Evolutionary conservation across 805 yeast genomes (phyloP), one percentile per base, ranked within the genome.

Genomic region (Lachancea thermotolerans): DNA sequence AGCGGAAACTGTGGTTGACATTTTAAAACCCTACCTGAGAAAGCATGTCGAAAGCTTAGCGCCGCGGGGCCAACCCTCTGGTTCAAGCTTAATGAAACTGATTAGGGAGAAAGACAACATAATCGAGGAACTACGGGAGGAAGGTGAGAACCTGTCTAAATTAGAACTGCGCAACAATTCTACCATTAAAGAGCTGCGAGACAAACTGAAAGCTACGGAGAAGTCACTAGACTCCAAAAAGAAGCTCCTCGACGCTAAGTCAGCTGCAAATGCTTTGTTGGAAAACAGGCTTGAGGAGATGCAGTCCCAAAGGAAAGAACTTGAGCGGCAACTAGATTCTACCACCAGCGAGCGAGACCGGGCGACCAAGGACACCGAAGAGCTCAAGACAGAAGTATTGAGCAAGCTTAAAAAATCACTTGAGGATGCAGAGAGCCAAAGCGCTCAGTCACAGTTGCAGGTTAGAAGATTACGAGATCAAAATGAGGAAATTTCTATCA

Each of bases 101-200:
- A 49, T 60, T 12, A 55, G 55, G 62, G 51, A 68, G 53, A 54
- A 82, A 69, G 68, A 89, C 42, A 73, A 69, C 10, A 75, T 79
- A 28, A 79, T 90, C 21, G 74, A 76, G 14, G 80, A 82, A 46
- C 66, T 90, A 27, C 58, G 85, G 57, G 78, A 75, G 44, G 96
- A 89, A 62, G 95, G 95, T 3, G 81, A 83, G 50, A 77, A 74
- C 18, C 64, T 88, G 33, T 79, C 93, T 0, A 73, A 74, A 47
- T 80, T 78, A 49, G 97, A 91, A 55, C 71, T 87, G 25, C 78
- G 76, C 52, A 72, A 80, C 42, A 79, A 77, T 52, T 85, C 79
- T 35, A 70, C 81, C 0, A 78, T 90, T 41, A 85, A 85, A 49
- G 72, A 73, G 50, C 63, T 89, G 46, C 77, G 79, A 35, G 65